Evolutionary conservation across 441 rosid genomes (phyloP).

Genomic region (Bocquillonia castaneifolia): DNA sequence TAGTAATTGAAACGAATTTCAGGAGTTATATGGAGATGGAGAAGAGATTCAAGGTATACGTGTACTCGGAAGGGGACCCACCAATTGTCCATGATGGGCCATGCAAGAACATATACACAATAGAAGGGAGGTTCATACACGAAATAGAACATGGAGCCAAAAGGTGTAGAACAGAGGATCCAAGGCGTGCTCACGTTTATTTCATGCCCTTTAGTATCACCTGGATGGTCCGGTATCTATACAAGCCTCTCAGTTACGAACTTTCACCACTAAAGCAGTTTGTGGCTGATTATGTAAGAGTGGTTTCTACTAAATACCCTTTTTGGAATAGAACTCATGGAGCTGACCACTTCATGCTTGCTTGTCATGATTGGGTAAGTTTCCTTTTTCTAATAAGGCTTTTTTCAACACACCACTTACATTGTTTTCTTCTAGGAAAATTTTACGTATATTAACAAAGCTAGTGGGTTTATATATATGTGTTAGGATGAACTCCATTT

Average conservation of each 20-base stretch:
- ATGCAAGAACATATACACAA: constrained; percentile 70
- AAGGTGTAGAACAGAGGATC: constrained; percentile 52
- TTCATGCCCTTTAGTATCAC: constrained; percentile 88
- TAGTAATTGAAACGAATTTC: constrained; percentile 3
- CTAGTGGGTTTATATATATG: neutral
- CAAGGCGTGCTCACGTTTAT: constrained; percentile 60
- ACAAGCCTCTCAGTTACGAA: constrained; percentile 36
- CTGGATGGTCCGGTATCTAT: constrained; percentile 65
- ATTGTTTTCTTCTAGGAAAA: neutral
- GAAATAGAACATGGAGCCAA: constrained; percentile 58
- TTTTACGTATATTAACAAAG: neutral
- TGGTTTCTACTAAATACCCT: constrained; percentile 57
- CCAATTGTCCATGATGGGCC: constrained; percentile 87
- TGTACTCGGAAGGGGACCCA: constrained; percentile 81
- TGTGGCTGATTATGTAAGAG: constrained; percentile 60
- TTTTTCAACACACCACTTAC: neutral
- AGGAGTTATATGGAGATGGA: constrained; percentile 91
- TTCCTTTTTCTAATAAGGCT: neutral
- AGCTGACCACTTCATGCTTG: constrained; percentile 83
- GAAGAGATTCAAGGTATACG: constrained; percentile 77
- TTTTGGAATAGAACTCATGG: constrained; percentile 62
- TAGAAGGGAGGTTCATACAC: constrained; percentile 82
- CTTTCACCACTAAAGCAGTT: constrained; percentile 43
- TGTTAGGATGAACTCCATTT: neutral
- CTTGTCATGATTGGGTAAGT: constrained; percentile 95